Base-by-base conservation (phyloP, 2,329 filamentous ascomycete genomes). In the Metarhizium brunneum region DNA sequence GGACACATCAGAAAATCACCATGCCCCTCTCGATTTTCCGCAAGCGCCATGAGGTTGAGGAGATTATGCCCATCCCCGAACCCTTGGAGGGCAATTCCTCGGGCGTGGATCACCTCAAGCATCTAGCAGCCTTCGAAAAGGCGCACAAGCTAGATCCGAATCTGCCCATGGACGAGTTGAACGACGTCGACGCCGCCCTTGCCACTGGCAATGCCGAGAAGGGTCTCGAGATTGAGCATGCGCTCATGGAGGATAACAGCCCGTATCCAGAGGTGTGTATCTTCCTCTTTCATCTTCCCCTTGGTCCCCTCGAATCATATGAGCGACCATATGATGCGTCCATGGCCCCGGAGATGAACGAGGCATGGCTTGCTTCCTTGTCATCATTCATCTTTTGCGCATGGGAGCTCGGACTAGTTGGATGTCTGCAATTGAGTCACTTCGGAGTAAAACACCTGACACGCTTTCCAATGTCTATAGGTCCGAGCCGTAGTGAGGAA, bases 401-500 rank as follows among this genome's bases (percentile, higher is more conserved):
- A 18, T 18, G n/a, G 42, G 20, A 29, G n/a, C 25, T 29, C 4
- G 45, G 32, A 16, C 8, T 3, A 6, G 7, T 30, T 16, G n/a
- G 14, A 48, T 30, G 4, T 30, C 2, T 48, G 6, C 45, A 48
- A 29, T 48, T 51, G 10, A 38, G 4, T 10, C 1, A 6, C 2
- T 18, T 29, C 8, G 11, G 30, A 6, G 20, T 18, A 16, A 20
- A 42, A 36, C 10, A 11, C 18, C 53, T 58, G 45, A 58, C 53
- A 42, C 29, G 32, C 3, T 48, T 18, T 25, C 32, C 45, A 25
- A 53, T 40, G 20, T 13, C 16, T 45, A 35, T 73, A 85, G 71
- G 84, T 86, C 54, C 81, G 84, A 61, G 80, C 83, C 30, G 81
- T 84, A 18, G 84, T 87, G 18, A 74, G 80, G 58, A 86, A 86